A percentile compares a stretch with the other conserved stretches of the same genome.
These are phyloP conservation scores for Lyophyllum decastes DNA, from an alignment of 768 basidiomycete species.

Conservation along the genomic window DNA sequence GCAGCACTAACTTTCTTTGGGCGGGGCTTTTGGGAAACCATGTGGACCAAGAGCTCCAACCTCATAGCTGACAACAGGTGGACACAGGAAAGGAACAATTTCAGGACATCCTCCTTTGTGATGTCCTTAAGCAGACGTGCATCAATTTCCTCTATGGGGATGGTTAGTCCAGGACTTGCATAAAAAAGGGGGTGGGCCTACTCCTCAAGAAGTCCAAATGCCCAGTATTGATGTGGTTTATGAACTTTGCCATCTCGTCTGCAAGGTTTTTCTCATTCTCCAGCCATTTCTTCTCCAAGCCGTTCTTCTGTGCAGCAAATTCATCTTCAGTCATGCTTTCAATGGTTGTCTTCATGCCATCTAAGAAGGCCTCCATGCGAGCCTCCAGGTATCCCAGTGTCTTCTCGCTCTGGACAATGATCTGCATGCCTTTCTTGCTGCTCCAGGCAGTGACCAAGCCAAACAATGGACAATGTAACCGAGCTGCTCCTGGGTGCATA, in stretches of 20 bases:
- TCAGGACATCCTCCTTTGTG: constrained; percentile 73
- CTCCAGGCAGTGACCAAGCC: constrained; percentile 58
- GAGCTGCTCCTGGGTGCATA: constrained; percentile 93
- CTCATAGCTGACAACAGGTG: constrained; percentile 70
- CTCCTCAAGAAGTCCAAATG: constrained; percentile 87
- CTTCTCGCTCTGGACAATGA: constrained; percentile 89
- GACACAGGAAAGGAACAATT: constrained; percentile 67
- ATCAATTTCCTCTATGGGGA: constrained; percentile 65
- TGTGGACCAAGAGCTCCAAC: constrained; percentile 83
- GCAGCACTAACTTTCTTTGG: constrained; percentile 62
- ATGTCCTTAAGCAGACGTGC: constrained; percentile 62
- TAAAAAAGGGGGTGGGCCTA: constrained; percentile 37
- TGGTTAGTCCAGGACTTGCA: constrained; percentile 9
- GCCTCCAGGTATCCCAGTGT: constrained; percentile 78
- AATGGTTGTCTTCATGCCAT: constrained; percentile 67
- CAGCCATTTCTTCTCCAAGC: constrained; percentile 78
- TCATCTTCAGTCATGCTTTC: constrained; percentile 69
- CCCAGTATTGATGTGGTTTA: constrained; percentile 71
- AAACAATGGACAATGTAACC: constrained; percentile 85
- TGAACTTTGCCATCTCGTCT: constrained; percentile 73
- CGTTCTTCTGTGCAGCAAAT: constrained; percentile 76
- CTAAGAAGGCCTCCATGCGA: constrained; percentile 87
- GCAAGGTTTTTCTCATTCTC: constrained; percentile 88
- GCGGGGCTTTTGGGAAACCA: constrained; percentile 68
- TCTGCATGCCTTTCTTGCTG: constrained; percentile 72